phyloP scores from a whole-genome alignment of 352 stramenopile species.

The Pythium rishiriense region DNA sequence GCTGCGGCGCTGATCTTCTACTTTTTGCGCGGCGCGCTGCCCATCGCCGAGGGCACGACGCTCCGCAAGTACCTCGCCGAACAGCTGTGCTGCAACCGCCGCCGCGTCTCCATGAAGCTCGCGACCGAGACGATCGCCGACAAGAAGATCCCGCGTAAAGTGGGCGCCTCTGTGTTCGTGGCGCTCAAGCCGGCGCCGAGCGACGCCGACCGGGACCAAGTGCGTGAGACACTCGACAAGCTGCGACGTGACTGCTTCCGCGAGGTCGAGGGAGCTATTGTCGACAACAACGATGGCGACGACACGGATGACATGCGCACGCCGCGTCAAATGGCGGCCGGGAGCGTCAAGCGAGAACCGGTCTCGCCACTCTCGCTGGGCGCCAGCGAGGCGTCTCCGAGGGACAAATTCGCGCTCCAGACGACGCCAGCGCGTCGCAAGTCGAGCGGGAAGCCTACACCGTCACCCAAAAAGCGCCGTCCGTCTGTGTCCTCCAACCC shows the following conservation, averaged over 20 bases:
- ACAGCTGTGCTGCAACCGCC: constrained; percentile 61
- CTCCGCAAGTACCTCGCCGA: constrained; percentile 73
- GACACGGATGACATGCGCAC: constrained; percentile 11
- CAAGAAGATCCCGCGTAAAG: constrained; percentile 62
- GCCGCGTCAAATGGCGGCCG: background rate
- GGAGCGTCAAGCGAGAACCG: background rate
- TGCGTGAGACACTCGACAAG: constrained; percentile 34
- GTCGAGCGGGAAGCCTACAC: background rate
- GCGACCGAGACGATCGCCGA: constrained; percentile 60
- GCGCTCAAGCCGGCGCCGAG: constrained; percentile 37
- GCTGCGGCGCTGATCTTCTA: constrained; percentile 60
- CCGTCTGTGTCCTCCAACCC: constrained; percentile 16
- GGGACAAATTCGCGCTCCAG: constrained; percentile 6
- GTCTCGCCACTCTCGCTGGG: constrained; percentile 17
- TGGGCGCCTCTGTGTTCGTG: constrained; percentile 68
- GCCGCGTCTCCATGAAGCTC: constrained; percentile 73
- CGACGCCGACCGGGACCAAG: constrained; percentile 33
- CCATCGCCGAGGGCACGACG: constrained; percentile 54
- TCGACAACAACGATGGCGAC: constrained; percentile 4
- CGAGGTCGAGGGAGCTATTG: constrained; percentile 8
- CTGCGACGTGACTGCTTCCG: constrained; percentile 46
- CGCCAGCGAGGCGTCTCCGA: background rate
- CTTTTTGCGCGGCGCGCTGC: constrained; percentile 57
- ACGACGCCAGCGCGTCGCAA: constrained; percentile 17
- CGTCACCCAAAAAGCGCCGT: constrained; percentile 16